Evolutionary conservation across 345 rosid genomes (phyloP), one percentile per base, ranked within the genome.

Genomic region (Eucalyptus regnans): DNA sequence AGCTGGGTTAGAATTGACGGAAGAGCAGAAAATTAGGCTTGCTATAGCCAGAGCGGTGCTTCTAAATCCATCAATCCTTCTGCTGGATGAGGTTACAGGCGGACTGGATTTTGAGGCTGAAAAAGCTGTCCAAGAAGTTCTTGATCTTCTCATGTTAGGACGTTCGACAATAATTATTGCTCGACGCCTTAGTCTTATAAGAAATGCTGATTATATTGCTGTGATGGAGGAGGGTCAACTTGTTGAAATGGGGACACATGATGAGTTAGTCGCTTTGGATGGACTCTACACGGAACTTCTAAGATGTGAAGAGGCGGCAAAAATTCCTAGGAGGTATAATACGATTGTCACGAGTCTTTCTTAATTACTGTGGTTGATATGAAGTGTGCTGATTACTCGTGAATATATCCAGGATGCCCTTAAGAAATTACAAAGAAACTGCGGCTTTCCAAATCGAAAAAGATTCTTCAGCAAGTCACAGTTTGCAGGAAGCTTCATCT

Each of bases 161-260:
- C 94, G 99, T 87, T 97, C 99, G 41, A 98, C 99, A 86, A 97
- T 97, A 91, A 97, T 97, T 89, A 97, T 97, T 83, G 99, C 99
- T 90, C 95, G 99, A 50, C 95, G 97, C 62, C 95, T 96, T 90
- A 95, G 99, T 92, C 96, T 97, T 88, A 96, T 97, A 88, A 96
- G 93, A 91, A 96, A 97, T 95, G 97, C 96, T 92, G 98, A 97
- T 94, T 97, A 97, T 89, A 97, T 97, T 87, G 98, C 99, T 50
- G 99, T 96, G 89, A 96, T 97, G 99, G 99, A 97, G 92, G 99
- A 97, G 90, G 99, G 99, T 25, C 99, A 93, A 91, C 99, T 97
- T 89, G 95, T 97, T 92, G 99, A 97, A 93, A 96, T 97, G 96
- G 99, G 99, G 81, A 97, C 99, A 71, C 99, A 97, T 90, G 99